These are phyloP conservation scores for Apocynum venetum DNA, from an alignment of 257 asterid genomes.

Conservation along the genomic window DNA sequence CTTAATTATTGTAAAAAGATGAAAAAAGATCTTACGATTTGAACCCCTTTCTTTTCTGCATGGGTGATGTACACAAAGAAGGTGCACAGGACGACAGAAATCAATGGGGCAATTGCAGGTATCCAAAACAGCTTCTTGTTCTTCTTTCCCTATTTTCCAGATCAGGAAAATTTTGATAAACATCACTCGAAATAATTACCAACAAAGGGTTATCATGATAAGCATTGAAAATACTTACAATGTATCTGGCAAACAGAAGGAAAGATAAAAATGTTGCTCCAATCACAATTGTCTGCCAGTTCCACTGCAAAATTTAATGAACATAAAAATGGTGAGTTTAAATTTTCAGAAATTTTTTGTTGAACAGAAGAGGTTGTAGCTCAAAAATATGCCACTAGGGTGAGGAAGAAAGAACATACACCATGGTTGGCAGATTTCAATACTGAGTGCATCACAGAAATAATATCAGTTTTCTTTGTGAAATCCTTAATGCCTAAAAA, in stretches of 20 bases:
- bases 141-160: constrained; percentile 63
- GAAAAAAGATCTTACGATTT: constrained; percentile 49
- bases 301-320: constrained; percentile 59
- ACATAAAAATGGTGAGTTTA: background rate
- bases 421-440: constrained; percentile 46
- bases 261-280: constrained; percentile 65
- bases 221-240: constrained; percentile 22
- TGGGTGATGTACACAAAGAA: constrained; percentile 68
- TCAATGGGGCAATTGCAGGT: constrained; percentile 80
- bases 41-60: constrained; percentile 71
- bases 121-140: constrained; percentile 72
- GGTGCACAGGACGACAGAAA: constrained; percentile 73
- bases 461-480: constrained; percentile 63
- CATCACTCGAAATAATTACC: background rate
- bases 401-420: constrained; percentile 26
- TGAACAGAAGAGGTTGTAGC: background rate
- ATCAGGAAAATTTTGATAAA: constrained; percentile 11
- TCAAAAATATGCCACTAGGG: background rate
- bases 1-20: background rate
- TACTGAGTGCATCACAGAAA: constrained; percentile 78
- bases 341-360: background rate
- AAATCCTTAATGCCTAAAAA: constrained; percentile 73
- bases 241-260: constrained; percentile 60
- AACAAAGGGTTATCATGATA: background rate
- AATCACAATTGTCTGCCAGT: constrained; percentile 60